A percentile compares a stretch with the other conserved stretches of the same genome.
Conservation (phyloP, 768 basidiomycete species). For the Psilocybe azurescens region DNA sequence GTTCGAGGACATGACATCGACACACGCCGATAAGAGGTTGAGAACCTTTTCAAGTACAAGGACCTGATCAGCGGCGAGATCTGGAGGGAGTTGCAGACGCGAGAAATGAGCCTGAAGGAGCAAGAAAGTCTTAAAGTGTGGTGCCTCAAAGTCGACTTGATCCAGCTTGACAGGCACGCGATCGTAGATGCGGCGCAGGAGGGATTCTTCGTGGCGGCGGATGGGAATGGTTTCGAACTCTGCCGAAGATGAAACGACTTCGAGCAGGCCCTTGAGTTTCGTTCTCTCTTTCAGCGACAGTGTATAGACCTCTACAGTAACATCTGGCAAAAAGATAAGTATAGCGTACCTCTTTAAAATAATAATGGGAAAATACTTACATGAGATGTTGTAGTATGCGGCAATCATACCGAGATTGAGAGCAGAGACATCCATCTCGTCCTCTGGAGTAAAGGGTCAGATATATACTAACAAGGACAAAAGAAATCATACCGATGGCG, state of each 20-base stretch:
- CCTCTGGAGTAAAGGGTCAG: slow-evolving; percentile 52
- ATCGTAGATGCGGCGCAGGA: slow-evolving; percentile 91
- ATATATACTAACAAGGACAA: not conserved
- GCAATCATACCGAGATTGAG: slow-evolving; percentile 99
- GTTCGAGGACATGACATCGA: slow-evolving; percentile 98
- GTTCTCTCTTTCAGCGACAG: slow-evolving; percentile 95
- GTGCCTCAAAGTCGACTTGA: slow-evolving; percentile 82
- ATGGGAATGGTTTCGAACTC: slow-evolving; percentile 97
- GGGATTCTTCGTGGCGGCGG: slow-evolving; percentile 86
- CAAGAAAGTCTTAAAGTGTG: slow-evolving; percentile 98
- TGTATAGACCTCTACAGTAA: slow-evolving; percentile 97
- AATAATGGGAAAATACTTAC: slow-evolving; percentile 42
- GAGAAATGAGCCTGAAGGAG: slow-evolving; percentile 97
- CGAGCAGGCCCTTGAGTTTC: slow-evolving; percentile 94
- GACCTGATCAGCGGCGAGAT: slow-evolving; percentile 90
- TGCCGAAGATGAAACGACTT: slow-evolving; percentile 95
- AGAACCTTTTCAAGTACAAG: slow-evolving; percentile 90
- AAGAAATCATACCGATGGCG: slow-evolving; percentile 65
- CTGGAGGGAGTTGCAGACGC: slow-evolving; percentile 88
- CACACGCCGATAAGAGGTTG: slow-evolving; percentile 90
- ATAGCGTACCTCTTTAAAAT: not conserved
- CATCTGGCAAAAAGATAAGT: slow-evolving; percentile 54
- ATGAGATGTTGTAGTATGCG: slow-evolving; percentile 93
- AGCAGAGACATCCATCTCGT: slow-evolving; percentile 91
- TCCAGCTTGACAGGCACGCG: slow-evolving; percentile 96